Evolutionary conservation across 257 asterid genomes (phyloP), one percentile per base, ranked within the genome.

Genomic region (Solanum rostratum): DNA sequence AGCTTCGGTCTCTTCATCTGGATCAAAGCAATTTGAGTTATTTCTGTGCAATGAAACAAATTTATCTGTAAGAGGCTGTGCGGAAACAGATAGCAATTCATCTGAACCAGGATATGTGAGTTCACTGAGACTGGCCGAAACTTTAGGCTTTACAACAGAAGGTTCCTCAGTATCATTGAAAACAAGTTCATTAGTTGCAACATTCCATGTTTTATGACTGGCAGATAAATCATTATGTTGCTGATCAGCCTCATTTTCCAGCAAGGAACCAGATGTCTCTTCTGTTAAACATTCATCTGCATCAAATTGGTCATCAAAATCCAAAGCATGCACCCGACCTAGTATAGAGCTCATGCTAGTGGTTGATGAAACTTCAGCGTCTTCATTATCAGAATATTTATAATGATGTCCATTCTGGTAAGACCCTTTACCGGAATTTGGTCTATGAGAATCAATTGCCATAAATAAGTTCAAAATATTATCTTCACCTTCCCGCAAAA

Each of bases 261-360:
- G 87, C 49, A 89, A 87, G 39, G 59, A 86, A 66, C 88, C 80
- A 70, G 54, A 65, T 37, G 45, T 87, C 54, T 91, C 87, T 30
- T 88, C 37, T 16, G 89, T 87, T 27, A 83, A 92, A 19, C 90
- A 90, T 59, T 91, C 95, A 18, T 89, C 91, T 16, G 82, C 88
- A 85, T 91, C 93, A 79, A 86, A 88, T 60, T 88, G 93, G 83
- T 92, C 93, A 54, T 90, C 97, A 14, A 91, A 90, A 85, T 95
- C 99, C 93, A 94, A 86, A 85, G 88, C 90, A 86, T 93, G 97
- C 89, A 91, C 85, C 84, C 99, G 89, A 68, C 98, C 94, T 73
- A 95, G 84, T 66, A 95, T 90, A 27, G 98, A 95, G 88, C 89
- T 94, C 98, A 93, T 95, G 88, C 99, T 95, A 50, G 95, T 84